phyloP scores from a whole-genome alignment of 1,284 basidiomycete genomes.

The Apiotrichum porosum region DNA sequence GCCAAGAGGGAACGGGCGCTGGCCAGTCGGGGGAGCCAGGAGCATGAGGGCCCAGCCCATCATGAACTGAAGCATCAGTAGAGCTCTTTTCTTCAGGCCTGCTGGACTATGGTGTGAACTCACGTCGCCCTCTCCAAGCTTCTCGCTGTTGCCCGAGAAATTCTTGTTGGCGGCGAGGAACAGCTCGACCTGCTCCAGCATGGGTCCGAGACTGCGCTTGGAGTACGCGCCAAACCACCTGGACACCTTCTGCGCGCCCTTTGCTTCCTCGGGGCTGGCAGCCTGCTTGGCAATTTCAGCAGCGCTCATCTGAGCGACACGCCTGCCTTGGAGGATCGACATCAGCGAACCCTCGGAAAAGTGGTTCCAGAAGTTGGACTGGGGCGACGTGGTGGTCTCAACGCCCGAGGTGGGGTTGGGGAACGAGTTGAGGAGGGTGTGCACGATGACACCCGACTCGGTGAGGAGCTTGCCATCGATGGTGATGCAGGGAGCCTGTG shows the following conservation, averaged over 20 bases:
- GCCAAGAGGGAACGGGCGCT: conserved; percentile 25
- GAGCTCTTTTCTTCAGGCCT: too few species aligned
- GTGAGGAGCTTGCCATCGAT: conserved; percentile 28
- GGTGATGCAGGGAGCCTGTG: conserved; percentile 27
- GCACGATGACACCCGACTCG: conserved; percentile 38
- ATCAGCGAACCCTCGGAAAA: conserved; percentile 38
- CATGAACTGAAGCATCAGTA: conserved; percentile 26
- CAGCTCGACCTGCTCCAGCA: conserved; percentile 21
- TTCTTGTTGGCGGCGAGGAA: conserved; percentile 21
- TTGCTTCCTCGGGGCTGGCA: conserved; percentile 14
- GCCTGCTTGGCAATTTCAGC: not conserved
- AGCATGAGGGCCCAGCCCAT: conserved; percentile 34
- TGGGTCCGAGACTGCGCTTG: not conserved
- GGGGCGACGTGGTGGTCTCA: conserved; percentile 18
- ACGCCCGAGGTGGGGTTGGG: not conserved
- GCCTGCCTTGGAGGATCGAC: conserved; percentile 30
- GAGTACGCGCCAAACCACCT: conserved; percentile 17
- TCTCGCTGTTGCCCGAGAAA: conserved; percentile 30
- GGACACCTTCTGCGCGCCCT: conserved; percentile 20
- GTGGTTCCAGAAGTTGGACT: conserved; percentile 34
- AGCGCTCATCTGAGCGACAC: conserved; percentile 11
- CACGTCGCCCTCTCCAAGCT: conserved; percentile 37
- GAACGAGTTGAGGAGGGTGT: conserved; percentile 18
- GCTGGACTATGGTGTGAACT: conserved; percentile 15
- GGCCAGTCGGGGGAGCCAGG: conserved; percentile 20